These are phyloP conservation scores for Epichloe gansuensis DNA, from an alignment of 2,329 filamentous ascomycete genomes.

Conservation along the genomic window DNA sequence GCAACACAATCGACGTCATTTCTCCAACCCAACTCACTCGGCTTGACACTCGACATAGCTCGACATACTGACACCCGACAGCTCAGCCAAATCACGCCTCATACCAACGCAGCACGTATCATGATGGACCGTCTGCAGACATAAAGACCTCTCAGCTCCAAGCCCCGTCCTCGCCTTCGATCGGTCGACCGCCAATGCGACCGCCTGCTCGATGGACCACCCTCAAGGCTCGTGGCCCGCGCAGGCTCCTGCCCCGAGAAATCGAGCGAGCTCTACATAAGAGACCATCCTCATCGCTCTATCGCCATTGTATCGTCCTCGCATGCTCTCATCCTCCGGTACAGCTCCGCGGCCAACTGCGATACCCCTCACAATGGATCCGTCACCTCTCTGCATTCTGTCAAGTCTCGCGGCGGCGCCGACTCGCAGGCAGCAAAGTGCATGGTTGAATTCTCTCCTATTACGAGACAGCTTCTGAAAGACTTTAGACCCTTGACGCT, in stretches of 20 bases:
- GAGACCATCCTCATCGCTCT: conserved; percentile 75
- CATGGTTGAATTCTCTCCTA: conserved; percentile 74
- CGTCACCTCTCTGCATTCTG: conserved; percentile 38
- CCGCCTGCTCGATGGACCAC: conserved; percentile 32
- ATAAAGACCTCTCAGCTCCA: conserved; percentile 3
- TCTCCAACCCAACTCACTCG: background rate
- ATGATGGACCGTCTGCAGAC: conserved; percentile 14
- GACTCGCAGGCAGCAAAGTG: conserved; percentile 48
- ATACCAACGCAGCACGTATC: background rate
- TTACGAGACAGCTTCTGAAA: conserved; percentile 52
- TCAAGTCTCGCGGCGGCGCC: conserved; percentile 29
- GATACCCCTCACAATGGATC: conserved; percentile 48
- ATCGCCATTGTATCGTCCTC: conserved; percentile 73
- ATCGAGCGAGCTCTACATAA: conserved; percentile 69
- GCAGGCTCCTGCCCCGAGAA: conserved; percentile 39
- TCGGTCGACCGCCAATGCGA: conserved; percentile 6
- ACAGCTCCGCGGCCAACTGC: conserved; percentile 50
- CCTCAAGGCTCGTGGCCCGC: conserved; percentile 31
- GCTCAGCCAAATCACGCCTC: background rate
- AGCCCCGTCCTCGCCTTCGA: conserved; percentile 3
- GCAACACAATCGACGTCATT: conserved; percentile 4
- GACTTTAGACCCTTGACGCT: conserved; percentile 68
- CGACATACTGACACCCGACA: no score
- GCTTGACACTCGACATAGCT: background rate
- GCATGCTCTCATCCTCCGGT: conserved; percentile 74